These are phyloP conservation scores for Venturia pyrina DNA, from an alignment of 2,329 filamentous ascomycete genomes.

Conservation along the genomic window DNA sequence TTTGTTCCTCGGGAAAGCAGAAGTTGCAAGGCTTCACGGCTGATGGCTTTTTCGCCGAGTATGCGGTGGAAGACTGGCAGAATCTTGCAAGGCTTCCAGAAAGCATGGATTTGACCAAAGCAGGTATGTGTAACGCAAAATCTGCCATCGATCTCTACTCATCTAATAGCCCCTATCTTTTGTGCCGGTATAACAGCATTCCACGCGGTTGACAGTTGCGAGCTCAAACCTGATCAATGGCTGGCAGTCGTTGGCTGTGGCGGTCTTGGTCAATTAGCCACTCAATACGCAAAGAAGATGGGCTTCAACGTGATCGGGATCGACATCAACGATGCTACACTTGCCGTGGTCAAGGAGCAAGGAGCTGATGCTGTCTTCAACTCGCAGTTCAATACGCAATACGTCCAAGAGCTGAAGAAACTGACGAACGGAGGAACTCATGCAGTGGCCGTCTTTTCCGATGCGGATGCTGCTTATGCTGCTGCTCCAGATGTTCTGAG, in stretches of 20 bases:
- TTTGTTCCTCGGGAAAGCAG: conserved; percentile 30
- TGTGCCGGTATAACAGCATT: conserved; percentile 39
- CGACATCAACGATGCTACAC: conserved; percentile 35
- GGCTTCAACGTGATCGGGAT: conserved; percentile 34
- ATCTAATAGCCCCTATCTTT: conserved; percentile 32
- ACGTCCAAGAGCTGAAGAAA: conserved; percentile 30
- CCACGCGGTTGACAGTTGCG: conserved; percentile 24
- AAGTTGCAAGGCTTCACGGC: conserved; percentile 32
- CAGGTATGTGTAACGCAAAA: conserved; percentile 7
- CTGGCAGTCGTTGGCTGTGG: conserved; percentile 35
- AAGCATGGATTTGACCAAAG: conserved; percentile 23
- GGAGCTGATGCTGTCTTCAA: conserved; percentile 36
- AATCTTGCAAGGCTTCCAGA: conserved; percentile 34
- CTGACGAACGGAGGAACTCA: conserved; percentile 32
- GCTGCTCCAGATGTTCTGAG: conserved; percentile 27
- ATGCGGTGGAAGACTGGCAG: conserved; percentile 36
- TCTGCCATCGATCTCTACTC: neutral
- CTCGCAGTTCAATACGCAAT: conserved; percentile 29
- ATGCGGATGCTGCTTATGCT: conserved; percentile 28
- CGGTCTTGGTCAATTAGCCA: conserved; percentile 37
- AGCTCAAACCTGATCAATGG: conserved; percentile 25
- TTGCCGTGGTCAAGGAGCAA: conserved; percentile 29
- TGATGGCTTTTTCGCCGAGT: conserved; percentile 40
- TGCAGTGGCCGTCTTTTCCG: conserved; percentile 34
- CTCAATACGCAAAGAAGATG: conserved; percentile 39